Evolutionary conservation across 805 yeast species (phyloP).

Genomic region (Metschnikowia borealis): DNA sequence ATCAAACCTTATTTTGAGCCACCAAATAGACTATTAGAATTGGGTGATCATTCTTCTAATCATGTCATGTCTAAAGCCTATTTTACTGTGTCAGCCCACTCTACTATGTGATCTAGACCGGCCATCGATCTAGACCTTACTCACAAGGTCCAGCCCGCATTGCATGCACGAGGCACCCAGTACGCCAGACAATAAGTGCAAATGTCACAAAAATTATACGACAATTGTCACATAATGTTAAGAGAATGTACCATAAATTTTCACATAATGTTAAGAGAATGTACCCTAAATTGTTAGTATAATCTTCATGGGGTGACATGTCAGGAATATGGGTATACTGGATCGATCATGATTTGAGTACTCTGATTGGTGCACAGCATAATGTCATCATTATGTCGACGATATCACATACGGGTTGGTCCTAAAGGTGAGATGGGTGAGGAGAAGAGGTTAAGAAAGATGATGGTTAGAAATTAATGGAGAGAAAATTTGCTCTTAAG

Average conservation of each 20-base stretch:
- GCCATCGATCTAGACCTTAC: no score
- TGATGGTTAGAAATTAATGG: not conserved
- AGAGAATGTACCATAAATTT: not conserved
- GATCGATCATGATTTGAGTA: conserved; percentile 40
- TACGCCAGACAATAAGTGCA: no score
- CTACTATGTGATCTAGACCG: no score
- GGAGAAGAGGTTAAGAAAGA: not conserved
- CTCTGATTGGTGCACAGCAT: conserved; percentile 55
- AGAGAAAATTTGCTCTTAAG: not conserved
- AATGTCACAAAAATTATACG: not conserved
- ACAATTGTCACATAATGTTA: not conserved
- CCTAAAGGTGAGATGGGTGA: no score
- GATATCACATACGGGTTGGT: conserved; percentile 13
- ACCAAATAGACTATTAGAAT: no score
- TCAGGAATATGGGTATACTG: conserved; percentile 50
- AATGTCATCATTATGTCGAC: conserved; percentile 36
- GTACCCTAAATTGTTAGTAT: conserved; percentile 7
- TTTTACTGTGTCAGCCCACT: no score
- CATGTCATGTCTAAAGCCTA: no score
- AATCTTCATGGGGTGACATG: conserved; percentile 11
- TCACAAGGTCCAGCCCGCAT: no score
- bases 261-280: no score
- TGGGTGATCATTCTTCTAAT: no score
- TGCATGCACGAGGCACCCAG: no score
- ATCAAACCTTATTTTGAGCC: no score